Percentiles rank a stretch among this genome's conserved stretches.
These are phyloP conservation scores for Tetragonia tetragonoides DNA, from an alignment of 148 eudicot species.

Conservation along the genomic window DNA sequence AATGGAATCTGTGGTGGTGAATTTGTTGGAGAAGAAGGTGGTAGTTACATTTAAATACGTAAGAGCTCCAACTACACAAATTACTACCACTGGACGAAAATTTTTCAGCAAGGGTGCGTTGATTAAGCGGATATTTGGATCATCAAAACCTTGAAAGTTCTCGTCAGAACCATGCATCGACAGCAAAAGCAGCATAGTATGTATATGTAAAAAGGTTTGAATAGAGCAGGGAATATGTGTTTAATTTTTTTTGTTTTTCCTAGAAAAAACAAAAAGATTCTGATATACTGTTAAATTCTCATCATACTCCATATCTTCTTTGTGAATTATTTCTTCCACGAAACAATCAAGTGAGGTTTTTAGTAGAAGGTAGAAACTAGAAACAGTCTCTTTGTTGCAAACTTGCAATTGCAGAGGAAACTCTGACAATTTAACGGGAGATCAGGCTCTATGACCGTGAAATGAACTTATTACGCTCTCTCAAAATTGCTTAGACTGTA, in stretches of 20 bases:
- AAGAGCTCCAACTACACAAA: conserved; percentile 20
- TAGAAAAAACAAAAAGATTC: background rate
- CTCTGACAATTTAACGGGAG: too few species aligned
- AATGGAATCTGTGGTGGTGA: conserved; percentile 50
- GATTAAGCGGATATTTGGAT: conserved; percentile 40
- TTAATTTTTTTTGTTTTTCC: background rate
- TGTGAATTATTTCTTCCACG: too few species aligned
- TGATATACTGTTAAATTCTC: background rate
- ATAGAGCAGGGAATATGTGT: conserved; percentile 16
- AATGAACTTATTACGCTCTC: too few species aligned
- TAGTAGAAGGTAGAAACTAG: background rate
- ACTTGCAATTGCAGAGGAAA: background rate
- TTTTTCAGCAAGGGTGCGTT: conserved; percentile 26
- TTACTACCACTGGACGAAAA: conserved; percentile 8
- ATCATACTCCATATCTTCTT: too few species aligned
- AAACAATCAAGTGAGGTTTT: background rate
- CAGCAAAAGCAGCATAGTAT: background rate
- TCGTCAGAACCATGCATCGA: conserved; percentile 5
- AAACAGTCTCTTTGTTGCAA: background rate
- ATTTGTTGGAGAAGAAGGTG: conserved; percentile 59
- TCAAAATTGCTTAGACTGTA: too few species aligned
- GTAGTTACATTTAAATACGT: conserved; percentile 43
- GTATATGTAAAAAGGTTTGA: background rate
- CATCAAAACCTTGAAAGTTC: conserved; percentile 19
- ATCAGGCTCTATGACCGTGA: too few species aligned